Base-by-base conservation (phyloP, 768 basidiomycete genomes). In the Phanerochaete sordida region DNA sequence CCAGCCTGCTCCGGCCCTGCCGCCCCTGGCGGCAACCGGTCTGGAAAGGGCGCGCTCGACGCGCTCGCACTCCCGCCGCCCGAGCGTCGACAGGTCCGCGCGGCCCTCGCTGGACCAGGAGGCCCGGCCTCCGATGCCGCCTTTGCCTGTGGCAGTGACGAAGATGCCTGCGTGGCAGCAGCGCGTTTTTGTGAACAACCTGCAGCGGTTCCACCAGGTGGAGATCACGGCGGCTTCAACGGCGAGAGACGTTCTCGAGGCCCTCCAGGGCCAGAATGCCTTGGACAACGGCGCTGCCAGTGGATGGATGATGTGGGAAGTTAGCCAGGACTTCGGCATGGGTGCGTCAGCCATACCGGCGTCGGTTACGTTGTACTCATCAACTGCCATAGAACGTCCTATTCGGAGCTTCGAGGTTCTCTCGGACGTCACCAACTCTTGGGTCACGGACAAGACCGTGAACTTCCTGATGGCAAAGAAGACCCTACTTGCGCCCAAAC, bases 281-380 rank as follows among this genome's bases (percentile, higher is more conserved):
- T 72, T 96, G 46, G 81, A 81, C 45, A 81, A 82, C 48, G 83
- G 80, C 74, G 74, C 73, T 2, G 83, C 82, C 0, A 85, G 80
- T 4, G 86, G 84, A 6, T 97, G 93, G 91, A 93, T 95, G 81
- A 71, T 98, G 28, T 95, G 84, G 71, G 96, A 98, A 74, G 73
- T 95, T 28, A 91, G 91, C 33, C 89, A 92, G 63, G 91, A 95
- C 68, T 89, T 95, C 69, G 95, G 94, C 60, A 90, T 95, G 86
- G 95, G 95, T 95, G 69, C 58, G 84, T 72, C 16, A 9, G n/a
- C 15, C 57, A 61, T 65, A 21, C 28, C 51, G 9, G 53, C 15
- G 24, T 53, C 47, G 3, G 31, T 30, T n/a, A n/a, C 68, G 50
- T 61, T 61, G 49, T 60, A 23, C 53, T 60, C 62, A 39, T 60